Base-by-base conservation (phyloP, 2,329 filamentous ascomycete genomes). In the Xylaria sp. region DNA sequence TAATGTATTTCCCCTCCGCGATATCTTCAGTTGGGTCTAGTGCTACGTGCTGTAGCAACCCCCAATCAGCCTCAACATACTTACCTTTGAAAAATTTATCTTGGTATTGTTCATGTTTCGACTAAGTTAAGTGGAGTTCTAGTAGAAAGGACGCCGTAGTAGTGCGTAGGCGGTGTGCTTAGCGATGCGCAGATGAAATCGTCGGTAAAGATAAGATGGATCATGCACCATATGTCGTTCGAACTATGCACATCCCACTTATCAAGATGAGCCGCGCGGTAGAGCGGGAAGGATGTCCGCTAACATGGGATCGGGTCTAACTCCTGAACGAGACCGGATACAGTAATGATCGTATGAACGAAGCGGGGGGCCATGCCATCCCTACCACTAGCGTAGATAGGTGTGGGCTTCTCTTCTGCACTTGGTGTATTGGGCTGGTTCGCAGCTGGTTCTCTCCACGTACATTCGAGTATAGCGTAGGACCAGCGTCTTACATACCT, bases 211-310 rank as follows among this genome's bases (percentile, higher is more conserved):
- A 34, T 18, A 41, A 34, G 13, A 18, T 23, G 53, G 13, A 39
- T 34, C 30, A 20, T 34, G 9, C 18, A 23, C 15, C 15, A 23
- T 12, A 6, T 56, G 53, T 25, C 25, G 46, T 50, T 25, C 23
- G 23, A 48, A 55, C 20, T 20, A 55, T 18, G 30, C 18, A 36
- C 25, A 55, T 23, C 30, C 30, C 32, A 18, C 18, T 36, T 28
- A 20, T 23, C 52, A 55, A 8, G 12, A 63, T 52, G 25, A 50
- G 52, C 61, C 61, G 61, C 61, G 61, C 61, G 61, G 61, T 63
- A 63, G 61, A 50, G 61, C 61, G 61, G 61, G 34, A 57, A 32
- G 13, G 30, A 63, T 48, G 61, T 63, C 61, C 61, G 61, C 61
- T 50, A 55, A 30, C 52, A 58, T 58, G 61, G 61, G 60, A 50